These are phyloP conservation scores for Lichtheimia ramosa DNA, from an alignment of 371 early-diverging fungal species.

Conservation along the genomic window DNA sequence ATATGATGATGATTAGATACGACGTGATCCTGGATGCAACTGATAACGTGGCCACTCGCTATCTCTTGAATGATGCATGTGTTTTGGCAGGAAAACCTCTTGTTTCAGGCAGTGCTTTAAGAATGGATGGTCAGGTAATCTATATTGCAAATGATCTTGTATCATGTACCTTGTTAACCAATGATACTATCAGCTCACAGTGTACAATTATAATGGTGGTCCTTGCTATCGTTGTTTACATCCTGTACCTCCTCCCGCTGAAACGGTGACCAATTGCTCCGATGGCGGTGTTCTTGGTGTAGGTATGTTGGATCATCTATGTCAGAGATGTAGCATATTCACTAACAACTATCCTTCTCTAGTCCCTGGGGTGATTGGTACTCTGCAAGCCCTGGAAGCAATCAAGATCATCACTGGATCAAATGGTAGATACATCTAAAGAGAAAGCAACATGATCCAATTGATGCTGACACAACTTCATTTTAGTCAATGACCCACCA, in stretches of 20 bases:
- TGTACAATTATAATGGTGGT: conserved; percentile 82
- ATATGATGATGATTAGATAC: conserved; percentile 48
- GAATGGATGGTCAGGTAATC: conserved; percentile 90
- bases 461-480: not conserved
- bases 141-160: not conserved
- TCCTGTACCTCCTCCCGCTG: conserved; percentile 88
- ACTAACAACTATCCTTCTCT: not conserved
- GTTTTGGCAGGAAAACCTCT: conserved; percentile 83
- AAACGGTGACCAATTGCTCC: conserved; percentile 87
- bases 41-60: conserved; percentile 97
- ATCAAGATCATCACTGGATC: conserved; percentile 77
- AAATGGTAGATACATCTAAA: conserved; percentile 20
- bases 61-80: conserved; percentile 95
- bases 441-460: not conserved
- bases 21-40: conserved; percentile 96
- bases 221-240: conserved; percentile 99
- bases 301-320: conserved; percentile 33
- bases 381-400: conserved; percentile 92
- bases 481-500: conserved; percentile 32
- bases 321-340: not conserved
- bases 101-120: conserved; percentile 93
- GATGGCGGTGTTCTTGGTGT: conserved; percentile 99
- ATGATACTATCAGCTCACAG: conserved; percentile 61
- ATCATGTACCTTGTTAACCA: not conserved
- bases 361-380: conserved; percentile 96